A percentile compares a stretch with the other conserved stretches of the same genome.
These are phyloP conservation scores for Brassica carinata DNA, from an alignment of 345 rosid species.

Conservation along the genomic window DNA sequence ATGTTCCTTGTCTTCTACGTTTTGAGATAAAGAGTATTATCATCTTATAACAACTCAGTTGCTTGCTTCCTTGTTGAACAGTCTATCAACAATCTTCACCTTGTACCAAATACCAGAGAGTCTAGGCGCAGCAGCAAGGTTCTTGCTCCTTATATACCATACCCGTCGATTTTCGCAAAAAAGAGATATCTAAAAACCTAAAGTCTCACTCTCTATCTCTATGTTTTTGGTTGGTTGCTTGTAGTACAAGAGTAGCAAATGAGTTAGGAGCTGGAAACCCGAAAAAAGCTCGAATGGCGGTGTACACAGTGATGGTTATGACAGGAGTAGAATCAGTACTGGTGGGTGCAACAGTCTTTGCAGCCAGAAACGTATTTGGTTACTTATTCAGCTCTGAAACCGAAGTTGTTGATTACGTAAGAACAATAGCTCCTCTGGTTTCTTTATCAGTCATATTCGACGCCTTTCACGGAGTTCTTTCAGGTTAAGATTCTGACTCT, in stretches of 20 bases:
- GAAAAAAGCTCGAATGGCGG: constrained; percentile 29
- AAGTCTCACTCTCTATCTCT: background rate
- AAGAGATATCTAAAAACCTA: background rate
- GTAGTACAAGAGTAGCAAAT: constrained; percentile 67
- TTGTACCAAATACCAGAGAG: constrained; percentile 60
- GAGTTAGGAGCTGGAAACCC: constrained; percentile 46
- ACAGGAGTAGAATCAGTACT: constrained; percentile 33
- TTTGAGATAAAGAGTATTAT: background rate
- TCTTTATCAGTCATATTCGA: constrained; percentile 39
- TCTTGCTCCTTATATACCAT: background rate
- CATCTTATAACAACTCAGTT: background rate
- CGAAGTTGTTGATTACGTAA: constrained; percentile 38
- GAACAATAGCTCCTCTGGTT: constrained; percentile 32
- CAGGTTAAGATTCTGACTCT: constrained; percentile 7
- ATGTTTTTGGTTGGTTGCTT: background rate
- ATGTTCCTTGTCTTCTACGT: constrained; percentile 22
- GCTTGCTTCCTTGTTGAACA: constrained; percentile 26
- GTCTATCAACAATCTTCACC: constrained; percentile 57
- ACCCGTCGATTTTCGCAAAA: background rate
- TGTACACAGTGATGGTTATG: constrained; percentile 30
- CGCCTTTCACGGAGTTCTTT: constrained; percentile 37
- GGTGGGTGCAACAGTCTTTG: constrained; percentile 30
- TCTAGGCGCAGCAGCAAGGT: constrained; percentile 72
- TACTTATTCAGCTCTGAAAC: constrained; percentile 40
- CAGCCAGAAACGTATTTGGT: constrained; percentile 38